Percentiles rank a stretch among this genome's conserved stretches.
Evolutionary conservation across 768 basidiomycete species (phyloP).

Genomic region (Podaxis sp.): DNA sequence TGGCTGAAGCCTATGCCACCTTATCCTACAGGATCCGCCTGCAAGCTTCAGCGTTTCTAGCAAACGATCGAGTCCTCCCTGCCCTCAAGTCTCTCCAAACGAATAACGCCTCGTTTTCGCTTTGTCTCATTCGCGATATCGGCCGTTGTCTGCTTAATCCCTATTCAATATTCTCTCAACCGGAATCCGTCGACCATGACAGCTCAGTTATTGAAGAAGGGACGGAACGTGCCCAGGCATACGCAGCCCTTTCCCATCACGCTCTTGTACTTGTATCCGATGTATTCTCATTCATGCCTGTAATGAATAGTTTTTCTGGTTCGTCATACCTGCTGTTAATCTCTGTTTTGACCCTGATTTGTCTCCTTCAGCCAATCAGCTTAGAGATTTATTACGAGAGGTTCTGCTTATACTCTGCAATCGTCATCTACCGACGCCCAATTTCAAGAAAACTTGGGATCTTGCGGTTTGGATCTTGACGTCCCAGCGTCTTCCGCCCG

Average conservation of each 20-base stretch:
- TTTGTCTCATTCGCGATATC: slow-evolving; percentile 53
- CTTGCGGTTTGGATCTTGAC: slow-evolving; percentile 52
- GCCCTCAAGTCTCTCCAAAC: slow-evolving; percentile 30
- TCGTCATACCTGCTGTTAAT: slow-evolving; percentile 21
- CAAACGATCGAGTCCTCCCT: slow-evolving; percentile 15
- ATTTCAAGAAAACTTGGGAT: slow-evolving; percentile 43
- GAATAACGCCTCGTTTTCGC: slow-evolving; percentile 23
- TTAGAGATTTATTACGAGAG: slow-evolving; percentile 44
- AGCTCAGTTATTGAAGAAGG: slow-evolving; percentile 31
- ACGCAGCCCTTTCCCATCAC: slow-evolving; percentile 48
- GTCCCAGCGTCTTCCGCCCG: slow-evolving; percentile 45
- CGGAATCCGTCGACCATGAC: slow-evolving; percentile 22
- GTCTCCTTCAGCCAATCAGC: slow-evolving; percentile 36
- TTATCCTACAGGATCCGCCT: slow-evolving; percentile 46
- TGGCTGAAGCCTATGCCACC: slow-evolving; percentile 60
- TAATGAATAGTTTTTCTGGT: slow-evolving; percentile 53
- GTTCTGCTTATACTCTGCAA: slow-evolving; percentile 42
- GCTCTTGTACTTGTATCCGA: slow-evolving; percentile 52
- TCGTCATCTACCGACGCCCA: slow-evolving; percentile 33
- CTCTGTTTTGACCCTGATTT: background rate
- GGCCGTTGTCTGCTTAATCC: slow-evolving; percentile 39
- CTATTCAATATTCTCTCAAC: slow-evolving; percentile 10
- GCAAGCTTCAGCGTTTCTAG: slow-evolving; percentile 22
- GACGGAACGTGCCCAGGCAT: slow-evolving; percentile 38
- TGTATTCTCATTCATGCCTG: slow-evolving; percentile 46